Percentiles rank a stretch among this genome's conserved stretches.
These are phyloP conservation scores for Nicotiana knightiana DNA, from an alignment of 257 asterid genomes.

Conservation along the genomic window DNA sequence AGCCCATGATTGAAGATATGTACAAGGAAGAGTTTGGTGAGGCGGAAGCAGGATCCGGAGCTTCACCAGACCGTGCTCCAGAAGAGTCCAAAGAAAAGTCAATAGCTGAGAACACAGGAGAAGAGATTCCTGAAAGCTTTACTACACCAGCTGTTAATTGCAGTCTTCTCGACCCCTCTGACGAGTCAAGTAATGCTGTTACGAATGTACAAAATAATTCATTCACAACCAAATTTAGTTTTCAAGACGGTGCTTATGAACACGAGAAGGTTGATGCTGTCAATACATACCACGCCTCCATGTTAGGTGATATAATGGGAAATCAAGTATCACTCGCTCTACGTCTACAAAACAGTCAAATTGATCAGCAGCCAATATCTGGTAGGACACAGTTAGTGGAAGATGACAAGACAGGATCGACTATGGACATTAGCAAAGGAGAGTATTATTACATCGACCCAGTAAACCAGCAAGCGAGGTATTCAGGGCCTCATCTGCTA, in stretches of 20 bases:
- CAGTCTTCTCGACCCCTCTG: constrained; percentile 21
- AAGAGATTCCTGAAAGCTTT: constrained; percentile 30
- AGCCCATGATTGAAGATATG: constrained; percentile 86
- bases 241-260: constrained; percentile 25
- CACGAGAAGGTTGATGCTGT: constrained; percentile 21
- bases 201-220: constrained; percentile 21
- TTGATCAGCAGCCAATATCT: constrained; percentile 18
- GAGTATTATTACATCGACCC: constrained; percentile 46
- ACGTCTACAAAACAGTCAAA: constrained; percentile 35
- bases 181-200: constrained; percentile 16
- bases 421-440: constrained; percentile 29
- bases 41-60: constrained; percentile 38
- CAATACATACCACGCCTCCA: constrained; percentile 17
- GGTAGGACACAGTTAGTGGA: constrained; percentile 20
- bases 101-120: constrained; percentile 32
- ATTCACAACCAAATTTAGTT: constrained; percentile 18
- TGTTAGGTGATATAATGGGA: constrained; percentile 18
- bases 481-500: constrained; percentile 35
- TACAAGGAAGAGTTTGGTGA: constrained; percentile 73
- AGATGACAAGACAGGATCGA: constrained; percentile 22
- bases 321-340: constrained; percentile 54
- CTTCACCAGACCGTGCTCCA: constrained; percentile 36
- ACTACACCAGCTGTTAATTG: constrained; percentile 20
- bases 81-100: constrained; percentile 30
- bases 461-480: constrained; percentile 51